Evolutionary conservation across 1,284 basidiomycete species (phyloP), one percentile per base, ranked within the genome.

Genomic region (Cryptococcus sp.): DNA sequence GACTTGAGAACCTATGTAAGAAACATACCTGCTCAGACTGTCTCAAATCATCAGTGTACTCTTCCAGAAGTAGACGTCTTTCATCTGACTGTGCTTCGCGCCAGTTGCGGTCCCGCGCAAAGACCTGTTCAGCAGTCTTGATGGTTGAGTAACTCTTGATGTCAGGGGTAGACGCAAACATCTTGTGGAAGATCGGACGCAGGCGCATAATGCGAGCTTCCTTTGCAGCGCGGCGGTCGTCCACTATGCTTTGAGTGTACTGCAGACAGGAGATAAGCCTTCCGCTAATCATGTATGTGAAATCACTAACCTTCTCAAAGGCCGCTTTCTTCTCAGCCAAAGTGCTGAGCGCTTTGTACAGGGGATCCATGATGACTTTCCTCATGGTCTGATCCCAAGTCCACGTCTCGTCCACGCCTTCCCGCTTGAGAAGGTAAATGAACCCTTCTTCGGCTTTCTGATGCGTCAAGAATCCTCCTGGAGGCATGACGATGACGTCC

Each of bases 331-430:
- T 94, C 80, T 99, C 93, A 3, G 92, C 90, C 52, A 98, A 83
- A 47, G 90, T 91, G 73, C 91, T 91, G 61, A 99, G 82, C 50
- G 93, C 89, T 81, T 94, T 96, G 82, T 97, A 99, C 65, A 97
- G 80, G 41, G 96, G 94, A 81, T 99, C 95, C 67, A 93, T 97
- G 79, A 99, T 94, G 77, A 96, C 93, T 67, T 90, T 89, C 70
- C 95, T 86, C 90, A 99, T 96, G 49, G 94, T 93, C 79, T 91
- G 87, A 77, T 99, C 96, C 96, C 96, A 99, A 20, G 92, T 94
- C 90, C 91, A 97, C 65, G 84, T 87, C 49, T 89, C 86, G 79
- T 93, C 90, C 50, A 99, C 88, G 22, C 90, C 89, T 52, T 91
- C 90, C 74, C 91, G 89, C 68, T 87, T 85, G 63, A 99, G 81